Evolutionary conservation across 495 filamentous ascomycete species (phyloP), one percentile per base, ranked within the genome.

Genomic region (Trichoderma reesei): DNA sequence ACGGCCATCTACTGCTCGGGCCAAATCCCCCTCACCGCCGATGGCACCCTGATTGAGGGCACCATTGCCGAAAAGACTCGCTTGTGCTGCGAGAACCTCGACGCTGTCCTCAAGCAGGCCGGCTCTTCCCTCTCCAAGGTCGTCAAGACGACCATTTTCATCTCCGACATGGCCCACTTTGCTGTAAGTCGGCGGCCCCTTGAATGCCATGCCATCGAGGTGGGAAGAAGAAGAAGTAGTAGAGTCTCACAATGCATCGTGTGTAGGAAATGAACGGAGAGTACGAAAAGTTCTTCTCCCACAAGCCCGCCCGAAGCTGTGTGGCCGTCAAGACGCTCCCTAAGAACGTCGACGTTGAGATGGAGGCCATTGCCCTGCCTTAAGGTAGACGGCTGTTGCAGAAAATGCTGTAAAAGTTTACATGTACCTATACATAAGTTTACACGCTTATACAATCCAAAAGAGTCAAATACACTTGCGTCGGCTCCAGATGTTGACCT

Each of bases 291-390:
- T 89, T 86, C 81, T 94, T 96, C 76, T 78, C 79, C 42, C 87
- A 90, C 78, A 94, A 92, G 83, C 93, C 93, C 18, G 91, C 93
- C 37, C 84, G 93, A 59, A 94, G 90, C 78, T 97, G 93, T 76
- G 90, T 98, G 64, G 93, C 91, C 61, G 93, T 93, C 60, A 85
- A 86, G 74, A 85, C 92, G 79, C 80, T 97, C 67, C 93, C 93
- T 62, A 96, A 96, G 84, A 88, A 86, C 41, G 92, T 92, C 60
- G 84, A 86, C 61, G 86, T 96, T 63, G 93, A 97, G 85, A 96
- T 98, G 74, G 93, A 97, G 83, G 90, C 88, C 75, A 85, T 89
- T 77, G 87, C 86, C 72, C 85, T 89, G 76, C 88, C 78, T 61
- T 92, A n/a, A n/a, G n/a, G n/a, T n/a, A 69, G 44, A 64, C 3